A percentile compares a stretch with the other conserved stretches of the same genome.
phyloP scores from a whole-genome alignment of 139 green algal species.

The Picochlorum sp. region DNA sequence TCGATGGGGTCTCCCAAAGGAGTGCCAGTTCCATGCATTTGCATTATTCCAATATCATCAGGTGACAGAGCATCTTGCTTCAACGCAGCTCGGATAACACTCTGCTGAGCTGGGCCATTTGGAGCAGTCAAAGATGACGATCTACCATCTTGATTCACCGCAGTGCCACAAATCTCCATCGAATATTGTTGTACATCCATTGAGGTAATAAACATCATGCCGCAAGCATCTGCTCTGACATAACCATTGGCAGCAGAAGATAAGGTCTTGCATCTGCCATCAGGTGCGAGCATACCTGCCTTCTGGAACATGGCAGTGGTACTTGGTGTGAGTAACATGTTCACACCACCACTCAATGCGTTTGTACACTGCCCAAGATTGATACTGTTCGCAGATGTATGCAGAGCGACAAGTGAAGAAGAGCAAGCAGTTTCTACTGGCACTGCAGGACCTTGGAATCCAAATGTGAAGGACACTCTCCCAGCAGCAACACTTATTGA shows the following conservation, averaged over 20 bases:
- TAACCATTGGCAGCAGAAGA: constrained; percentile 57
- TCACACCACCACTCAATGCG: constrained; percentile 53
- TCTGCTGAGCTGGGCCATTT: constrained; percentile 49
- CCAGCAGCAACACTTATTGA: constrained; percentile 60
- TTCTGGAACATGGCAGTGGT: constrained; percentile 63
- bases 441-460: constrained; percentile 44
- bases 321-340: constrained; percentile 55
- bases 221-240: constrained; percentile 21
- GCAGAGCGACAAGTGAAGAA: constrained; percentile 40
- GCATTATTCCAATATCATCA: constrained; percentile 10
- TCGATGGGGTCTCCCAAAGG: constrained; percentile 42
- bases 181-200: not conserved
- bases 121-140: constrained; percentile 53
- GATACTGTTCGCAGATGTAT: constrained; percentile 41
- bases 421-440: constrained; percentile 46
- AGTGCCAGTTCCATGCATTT: constrained; percentile 47
- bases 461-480: constrained; percentile 50
- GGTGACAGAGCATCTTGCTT: not conserved
- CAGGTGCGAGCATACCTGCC: constrained; percentile 65
- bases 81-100: constrained; percentile 33
- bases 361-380: constrained; percentile 36
- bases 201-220: constrained; percentile 9
- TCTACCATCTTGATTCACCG: constrained; percentile 58
- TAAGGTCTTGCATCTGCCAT: constrained; percentile 78
- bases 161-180: constrained; percentile 26